Evolutionary conservation across 139 green algal species (phyloP).

Genomic region (Coelastrella sp.): DNA sequence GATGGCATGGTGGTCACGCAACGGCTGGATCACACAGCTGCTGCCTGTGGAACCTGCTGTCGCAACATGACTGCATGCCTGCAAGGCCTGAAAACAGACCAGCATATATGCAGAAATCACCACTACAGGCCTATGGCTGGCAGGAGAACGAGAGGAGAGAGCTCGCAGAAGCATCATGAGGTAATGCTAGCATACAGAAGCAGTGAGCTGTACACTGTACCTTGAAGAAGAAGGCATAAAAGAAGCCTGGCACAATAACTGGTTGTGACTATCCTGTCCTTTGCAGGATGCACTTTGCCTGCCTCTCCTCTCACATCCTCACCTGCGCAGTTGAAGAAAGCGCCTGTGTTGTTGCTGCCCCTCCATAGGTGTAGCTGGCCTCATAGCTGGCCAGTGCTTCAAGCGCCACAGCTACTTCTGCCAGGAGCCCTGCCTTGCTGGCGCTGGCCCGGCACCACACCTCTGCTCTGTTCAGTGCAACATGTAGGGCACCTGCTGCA

Average conservation of each 20-base stretch:
- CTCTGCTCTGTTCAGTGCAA: slow-evolving; percentile 27
- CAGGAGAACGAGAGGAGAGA: too few relatives aligned
- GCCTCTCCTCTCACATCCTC: background rate
- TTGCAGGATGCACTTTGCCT: background rate
- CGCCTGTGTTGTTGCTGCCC: background rate
- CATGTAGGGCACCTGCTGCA: slow-evolving; percentile 1
- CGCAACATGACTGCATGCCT: background rate
- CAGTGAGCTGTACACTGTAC: background rate
- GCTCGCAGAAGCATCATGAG: too few relatives aligned
- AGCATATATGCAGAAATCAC: background rate
- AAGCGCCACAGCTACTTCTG: background rate
- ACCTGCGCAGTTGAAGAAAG: background rate
- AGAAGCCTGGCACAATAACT: background rate
- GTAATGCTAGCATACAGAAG: background rate
- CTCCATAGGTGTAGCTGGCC: slow-evolving; percentile 28
- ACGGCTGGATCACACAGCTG: slow-evolving; percentile 17
- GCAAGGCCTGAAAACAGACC: slow-evolving; percentile 3
- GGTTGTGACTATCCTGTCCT: background rate
- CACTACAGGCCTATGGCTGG: too few relatives aligned
- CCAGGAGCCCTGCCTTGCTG: background rate
- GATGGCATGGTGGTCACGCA: slow-evolving; percentile 36
- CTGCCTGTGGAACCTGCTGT: background rate
- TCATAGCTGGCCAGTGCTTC: slow-evolving; percentile 36
- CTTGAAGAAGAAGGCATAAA: background rate
- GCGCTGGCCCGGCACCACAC: background rate